Evolutionary conservation across 1,284 basidiomycete genomes (phyloP).

Genomic region (Meripilus lineatus): DNA sequence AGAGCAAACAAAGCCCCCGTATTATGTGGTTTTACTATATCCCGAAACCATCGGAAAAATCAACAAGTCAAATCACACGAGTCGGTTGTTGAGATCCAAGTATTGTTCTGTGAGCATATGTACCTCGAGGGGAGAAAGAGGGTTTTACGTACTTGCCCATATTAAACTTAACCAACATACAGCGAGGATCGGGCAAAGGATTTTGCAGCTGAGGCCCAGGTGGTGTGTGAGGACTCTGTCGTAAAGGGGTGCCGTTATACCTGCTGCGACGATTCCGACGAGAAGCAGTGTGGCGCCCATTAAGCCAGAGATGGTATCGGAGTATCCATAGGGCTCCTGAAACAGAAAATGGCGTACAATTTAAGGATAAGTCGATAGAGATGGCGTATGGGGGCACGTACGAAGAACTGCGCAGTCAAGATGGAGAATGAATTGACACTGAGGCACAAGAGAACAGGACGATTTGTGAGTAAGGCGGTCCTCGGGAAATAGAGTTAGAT

Average conservation of each 20-base stretch:
- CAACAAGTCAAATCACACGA: background rate
- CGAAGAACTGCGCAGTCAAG: conserved; percentile 63
- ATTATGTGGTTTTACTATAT: conserved; percentile 56
- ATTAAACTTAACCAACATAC: conserved; percentile 66
- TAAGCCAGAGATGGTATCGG: conserved; percentile 54
- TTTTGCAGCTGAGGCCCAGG: conserved; percentile 54
- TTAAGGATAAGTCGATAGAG: background rate
- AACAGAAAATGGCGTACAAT: background rate
- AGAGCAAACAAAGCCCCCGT: conserved; percentile 55
- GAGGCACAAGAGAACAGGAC: background rate
- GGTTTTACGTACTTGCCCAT: conserved; percentile 57
- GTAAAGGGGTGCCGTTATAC: conserved; percentile 65
- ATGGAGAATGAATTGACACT: conserved; percentile 50
- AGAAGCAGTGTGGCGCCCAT: conserved; percentile 66
- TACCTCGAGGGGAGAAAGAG: background rate
- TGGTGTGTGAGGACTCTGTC: conserved; percentile 73
- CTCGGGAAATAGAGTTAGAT: background rate
- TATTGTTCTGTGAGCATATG: background rate
- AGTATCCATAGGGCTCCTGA: conserved; percentile 72
- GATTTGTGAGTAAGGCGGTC: background rate
- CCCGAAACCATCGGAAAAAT: background rate
- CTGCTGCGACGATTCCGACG: conserved; percentile 62
- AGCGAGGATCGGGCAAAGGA: conserved; percentile 56
- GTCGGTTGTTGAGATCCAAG: background rate
- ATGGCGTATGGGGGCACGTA: conserved; percentile 26